Evolutionary conservation across 257 asterid genomes (phyloP).

Genomic region (Lantana camara): DNA sequence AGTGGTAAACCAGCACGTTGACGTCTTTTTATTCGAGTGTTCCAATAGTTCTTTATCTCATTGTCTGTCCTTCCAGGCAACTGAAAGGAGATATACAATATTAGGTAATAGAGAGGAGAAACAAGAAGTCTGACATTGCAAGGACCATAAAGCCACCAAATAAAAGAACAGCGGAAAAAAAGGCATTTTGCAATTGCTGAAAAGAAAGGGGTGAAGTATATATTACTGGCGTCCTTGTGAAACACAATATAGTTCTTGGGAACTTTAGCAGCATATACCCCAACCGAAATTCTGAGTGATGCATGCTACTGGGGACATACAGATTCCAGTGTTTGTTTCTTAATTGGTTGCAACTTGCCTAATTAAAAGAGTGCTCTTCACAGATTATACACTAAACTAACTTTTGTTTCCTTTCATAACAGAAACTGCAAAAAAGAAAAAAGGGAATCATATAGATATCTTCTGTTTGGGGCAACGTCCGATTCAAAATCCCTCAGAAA

Average conservation of each 20-base stretch:
- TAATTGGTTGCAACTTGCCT: conserved; percentile 8
- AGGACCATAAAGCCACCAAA: conserved; percentile 10
- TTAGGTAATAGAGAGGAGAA: conserved; percentile 1
- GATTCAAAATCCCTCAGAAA: conserved; percentile 18
- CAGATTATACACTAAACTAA: not conserved
- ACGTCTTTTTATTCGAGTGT: conserved; percentile 65
- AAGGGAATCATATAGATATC: conserved; percentile 5
- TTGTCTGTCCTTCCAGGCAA: conserved; percentile 74
- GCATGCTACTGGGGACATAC: conserved; percentile 7
- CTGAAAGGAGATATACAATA: conserved; percentile 35
- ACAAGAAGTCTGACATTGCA: not conserved
- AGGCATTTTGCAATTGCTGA: conserved; percentile 19
- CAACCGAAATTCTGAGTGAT: conserved; percentile 13
- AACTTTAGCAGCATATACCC: conserved; percentile 16
- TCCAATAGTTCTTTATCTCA: conserved; percentile 76
- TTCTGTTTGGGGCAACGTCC: conserved; percentile 21
- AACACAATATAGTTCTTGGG: conserved; percentile 11
- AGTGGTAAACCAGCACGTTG: conserved; percentile 73
- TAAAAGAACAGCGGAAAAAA: not conserved
- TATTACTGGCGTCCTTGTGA: no score
- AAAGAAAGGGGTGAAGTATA: no score
- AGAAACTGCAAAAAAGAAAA: not conserved
- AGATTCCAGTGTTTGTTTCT: conserved; percentile 16
- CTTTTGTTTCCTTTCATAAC: conserved; percentile 1
- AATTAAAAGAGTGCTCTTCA: conserved; percentile 3